Percentiles rank a stretch among this genome's conserved stretches.
Evolutionary conservation across 2,329 filamentous ascomycete genomes (phyloP).

Genomic region (Ophiocordyceps polyrhachis-furcata): DNA sequence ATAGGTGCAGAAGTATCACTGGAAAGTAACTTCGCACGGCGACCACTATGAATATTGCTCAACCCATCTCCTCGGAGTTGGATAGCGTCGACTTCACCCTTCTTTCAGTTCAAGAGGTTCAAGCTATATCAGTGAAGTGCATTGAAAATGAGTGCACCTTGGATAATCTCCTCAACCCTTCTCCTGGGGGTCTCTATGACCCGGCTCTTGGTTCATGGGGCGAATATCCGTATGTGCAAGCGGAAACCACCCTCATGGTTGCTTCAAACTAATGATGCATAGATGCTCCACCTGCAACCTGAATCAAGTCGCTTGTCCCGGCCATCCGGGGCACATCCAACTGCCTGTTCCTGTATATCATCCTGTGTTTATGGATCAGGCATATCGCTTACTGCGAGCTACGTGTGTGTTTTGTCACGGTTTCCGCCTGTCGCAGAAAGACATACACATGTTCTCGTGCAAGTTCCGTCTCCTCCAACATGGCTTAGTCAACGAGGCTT

Average conservation of each 20-base stretch:
- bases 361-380: constrained; percentile 89
- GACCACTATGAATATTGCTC: constrained; percentile 46
- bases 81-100: constrained; percentile 80
- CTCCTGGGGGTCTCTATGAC: constrained; percentile 84
- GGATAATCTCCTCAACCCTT: constrained; percentile 74
- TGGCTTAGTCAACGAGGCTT: constrained; percentile 56
- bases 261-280: constrained; percentile 1
- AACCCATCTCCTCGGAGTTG: constrained; percentile 69
- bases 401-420: constrained; percentile 84
- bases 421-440: constrained; percentile 58
- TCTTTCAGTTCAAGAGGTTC: constrained; percentile 66
- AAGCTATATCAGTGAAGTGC: constrained; percentile 75
- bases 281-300: constrained; percentile 90
- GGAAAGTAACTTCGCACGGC: background rate
- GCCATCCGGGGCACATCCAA: constrained; percentile 89
- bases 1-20: too few species aligned
- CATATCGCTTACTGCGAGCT: constrained; percentile 65
- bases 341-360: constrained; percentile 88
- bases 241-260: constrained; percentile 4
- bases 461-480: constrained; percentile 73
- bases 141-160: constrained; percentile 93
- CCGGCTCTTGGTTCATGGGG: constrained; percentile 78
- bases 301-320: constrained; percentile 64
- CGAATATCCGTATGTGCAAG: constrained; percentile 46
- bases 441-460: constrained; percentile 64